These are phyloP conservation scores for Chaetomium fimeti DNA, from an alignment of 495 filamentous ascomycete species.

Conservation along the genomic window DNA sequence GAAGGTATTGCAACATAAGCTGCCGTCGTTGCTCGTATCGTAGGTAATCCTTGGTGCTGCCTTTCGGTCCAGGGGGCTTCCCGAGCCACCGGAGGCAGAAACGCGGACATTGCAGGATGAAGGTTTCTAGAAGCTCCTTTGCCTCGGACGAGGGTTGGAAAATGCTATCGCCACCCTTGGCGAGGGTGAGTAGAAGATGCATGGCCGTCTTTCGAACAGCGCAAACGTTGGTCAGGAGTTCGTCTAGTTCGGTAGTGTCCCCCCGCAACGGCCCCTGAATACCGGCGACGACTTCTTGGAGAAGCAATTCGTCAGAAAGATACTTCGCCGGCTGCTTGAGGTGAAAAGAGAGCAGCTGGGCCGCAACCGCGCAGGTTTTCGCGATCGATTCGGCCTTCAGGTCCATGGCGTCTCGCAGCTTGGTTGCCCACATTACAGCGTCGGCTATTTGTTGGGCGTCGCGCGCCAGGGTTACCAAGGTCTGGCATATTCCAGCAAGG, in stretches of 20 bases:
- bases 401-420: constrained; percentile 37
- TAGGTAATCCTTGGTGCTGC: constrained; percentile 49
- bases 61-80: constrained; percentile 44
- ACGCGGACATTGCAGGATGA: constrained; percentile 53
- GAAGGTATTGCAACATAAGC: constrained; percentile 45
- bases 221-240: constrained; percentile 63
- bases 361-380: constrained; percentile 43
- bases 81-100: constrained; percentile 58
- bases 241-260: constrained; percentile 63
- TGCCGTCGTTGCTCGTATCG: constrained; percentile 58
- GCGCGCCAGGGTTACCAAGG: constrained; percentile 42
- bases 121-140: constrained; percentile 44
- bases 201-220: constrained; percentile 61
- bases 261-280: constrained; percentile 62
- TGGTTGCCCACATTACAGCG: constrained; percentile 50
- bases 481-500: constrained; percentile 43
- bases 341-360: constrained; percentile 47
- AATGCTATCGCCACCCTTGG: constrained; percentile 11
- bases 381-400: constrained; percentile 44
- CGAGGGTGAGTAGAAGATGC: constrained; percentile 43
- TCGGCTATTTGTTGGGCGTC: constrained; percentile 46
- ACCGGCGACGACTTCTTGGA: constrained; percentile 52
- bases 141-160: constrained; percentile 17
- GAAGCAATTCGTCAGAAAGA: constrained; percentile 37
- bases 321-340: constrained; percentile 39